Base-by-base conservation (phyloP, 345 rosid species). In the Populus ilicifolia region DNA sequence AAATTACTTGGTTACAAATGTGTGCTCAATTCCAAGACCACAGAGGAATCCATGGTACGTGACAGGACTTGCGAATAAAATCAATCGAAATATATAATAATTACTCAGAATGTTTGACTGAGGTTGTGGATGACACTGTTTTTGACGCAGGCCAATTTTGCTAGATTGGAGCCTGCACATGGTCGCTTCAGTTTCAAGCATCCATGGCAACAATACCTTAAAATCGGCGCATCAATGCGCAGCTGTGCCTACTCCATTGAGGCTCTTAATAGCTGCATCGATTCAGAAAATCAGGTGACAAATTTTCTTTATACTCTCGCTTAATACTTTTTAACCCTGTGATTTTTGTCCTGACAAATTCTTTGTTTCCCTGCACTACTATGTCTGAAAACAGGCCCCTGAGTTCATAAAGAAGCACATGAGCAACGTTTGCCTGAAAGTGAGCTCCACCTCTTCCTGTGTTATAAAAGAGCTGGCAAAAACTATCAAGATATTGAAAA, bases 101-200 rank as follows among this genome's bases (percentile, higher is more conserved):
- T 13, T 23, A 50, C 9, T 41, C 35, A 25, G 16, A 5, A 67
- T 36, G 54, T 48, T 69, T 39, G 33, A 0, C 41, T 59, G 25
- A 67, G n/a, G 1, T 61, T n/a, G 43, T 29, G 62, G 17, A 29
- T 43, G 39, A 36, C n/a, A 72, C 10, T 18, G 39, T 44, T n/a
- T 29, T 43, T 1, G 21, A 56, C n/a, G 1, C 70, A 87, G 89
- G 84, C 86, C 23, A 87, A 75, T 72, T 85, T 87, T 41, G 86
- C 88, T 0, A 81, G 85, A 82, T 87, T 87, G 89, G 89, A 89
- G 63, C 91, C 91, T 70, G 81, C 83, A 16, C 91, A 89, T 81
- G 91, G 91, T 48, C 68, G 16, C 27, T 89, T 89, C 81, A 80
- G 36, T 77, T 89, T 84, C 82, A 78, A 75, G 17, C 86, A 89